Conservation (phyloP, 2,329 filamentous ascomycete genomes). For the Colletotrichum falcatum region DNA sequence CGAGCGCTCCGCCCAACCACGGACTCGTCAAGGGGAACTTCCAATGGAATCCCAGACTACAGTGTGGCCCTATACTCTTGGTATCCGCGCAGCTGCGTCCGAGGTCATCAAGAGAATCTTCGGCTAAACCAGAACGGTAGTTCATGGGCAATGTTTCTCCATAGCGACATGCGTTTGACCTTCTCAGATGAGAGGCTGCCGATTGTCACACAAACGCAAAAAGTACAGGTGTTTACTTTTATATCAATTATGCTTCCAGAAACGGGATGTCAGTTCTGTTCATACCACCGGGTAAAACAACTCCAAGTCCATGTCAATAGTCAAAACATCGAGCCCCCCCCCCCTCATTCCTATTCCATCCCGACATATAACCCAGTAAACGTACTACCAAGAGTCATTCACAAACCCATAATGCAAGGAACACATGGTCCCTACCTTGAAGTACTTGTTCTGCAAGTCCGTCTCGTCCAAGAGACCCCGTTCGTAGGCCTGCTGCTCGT, state of each 20-base stretch:
- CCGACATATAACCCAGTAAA: neutral
- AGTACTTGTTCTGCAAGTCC: slow-evolving; percentile 36
- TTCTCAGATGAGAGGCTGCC: neutral
- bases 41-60: too few species aligned
- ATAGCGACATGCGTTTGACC: neutral
- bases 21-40: neutral
- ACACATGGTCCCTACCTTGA: neutral
- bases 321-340: neutral
- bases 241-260: neutral
- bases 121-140: too few species aligned
- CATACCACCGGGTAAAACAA: neutral
- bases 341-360: neutral
- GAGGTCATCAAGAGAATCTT: too few species aligned
- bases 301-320: neutral
- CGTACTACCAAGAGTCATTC: neutral
- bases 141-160: neutral
- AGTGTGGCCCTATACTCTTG: too few species aligned
- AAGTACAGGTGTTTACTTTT: neutral
- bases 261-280: neutral
- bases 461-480: slow-evolving; percentile 25
- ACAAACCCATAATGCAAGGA: neutral
- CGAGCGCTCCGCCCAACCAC: neutral
- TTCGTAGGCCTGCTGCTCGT: slow-evolving; percentile 27
- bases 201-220: neutral
- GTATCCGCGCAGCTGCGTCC: too few species aligned